Percentiles rank a stretch among this genome's conserved stretches.
Conservation (phyloP, 345 rosid species). For the Eucalyptus erythrocorys region DNA sequence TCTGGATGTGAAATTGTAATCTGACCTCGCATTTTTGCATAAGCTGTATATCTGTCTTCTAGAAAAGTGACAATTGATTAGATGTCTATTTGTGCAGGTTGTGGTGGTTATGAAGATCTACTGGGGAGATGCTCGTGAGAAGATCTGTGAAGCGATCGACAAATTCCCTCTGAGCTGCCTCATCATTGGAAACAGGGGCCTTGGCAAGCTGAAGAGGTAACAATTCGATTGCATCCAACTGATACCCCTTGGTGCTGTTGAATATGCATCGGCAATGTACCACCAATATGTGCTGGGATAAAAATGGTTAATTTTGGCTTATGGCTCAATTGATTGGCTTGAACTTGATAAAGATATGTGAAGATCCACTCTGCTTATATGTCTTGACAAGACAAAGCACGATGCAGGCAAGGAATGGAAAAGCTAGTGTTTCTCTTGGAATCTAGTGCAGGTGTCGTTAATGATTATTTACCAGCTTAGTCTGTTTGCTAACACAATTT, state of each 20-base stretch:
- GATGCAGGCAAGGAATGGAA: not conserved
- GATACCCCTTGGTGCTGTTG: not conserved
- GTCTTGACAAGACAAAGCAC: not conserved
- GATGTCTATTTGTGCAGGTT: constrained; percentile 3
- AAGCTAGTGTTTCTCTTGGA: not conserved
- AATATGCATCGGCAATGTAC: not conserved
- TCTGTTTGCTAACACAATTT: not conserved
- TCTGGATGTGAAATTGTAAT: not conserved
- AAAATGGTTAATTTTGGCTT: not conserved
- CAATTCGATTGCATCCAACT: not conserved
- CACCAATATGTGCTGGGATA: not conserved
- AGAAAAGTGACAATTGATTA: not conserved
- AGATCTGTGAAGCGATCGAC: constrained; percentile 70
- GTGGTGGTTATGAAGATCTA: constrained; percentile 58
- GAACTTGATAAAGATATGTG: not conserved
- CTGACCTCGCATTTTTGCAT: not conserved
- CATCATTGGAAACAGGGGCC: constrained; percentile 76
- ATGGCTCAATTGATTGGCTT: not conserved
- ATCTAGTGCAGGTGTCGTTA: not conserved
- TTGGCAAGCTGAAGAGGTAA: constrained; percentile 72
- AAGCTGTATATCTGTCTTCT: not conserved
- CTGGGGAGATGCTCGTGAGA: constrained; percentile 89
- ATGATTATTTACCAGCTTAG: not conserved
- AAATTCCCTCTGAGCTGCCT: constrained; percentile 58
- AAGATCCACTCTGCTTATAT: not conserved